Evolutionary conservation across 371 early-diverging fungal genomes (phyloP).

Genomic region (Syncephalis fuscata): DNA sequence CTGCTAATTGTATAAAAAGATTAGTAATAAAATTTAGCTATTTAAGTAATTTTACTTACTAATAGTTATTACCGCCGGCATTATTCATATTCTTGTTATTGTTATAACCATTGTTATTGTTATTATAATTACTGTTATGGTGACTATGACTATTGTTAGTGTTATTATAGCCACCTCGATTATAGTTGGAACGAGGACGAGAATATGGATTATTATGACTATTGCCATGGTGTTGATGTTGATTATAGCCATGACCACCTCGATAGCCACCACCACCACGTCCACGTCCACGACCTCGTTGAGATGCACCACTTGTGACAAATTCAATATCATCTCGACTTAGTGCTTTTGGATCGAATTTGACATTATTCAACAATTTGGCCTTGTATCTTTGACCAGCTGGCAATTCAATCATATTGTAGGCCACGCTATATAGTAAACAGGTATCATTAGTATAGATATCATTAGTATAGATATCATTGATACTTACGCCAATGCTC

Average conservation of each 20-base stretch:
- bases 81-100: no score
- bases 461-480: background rate
- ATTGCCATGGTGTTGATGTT: background rate
- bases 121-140: constrained; percentile 2
- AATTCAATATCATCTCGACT: constrained; percentile 29
- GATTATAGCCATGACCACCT: constrained; percentile 11
- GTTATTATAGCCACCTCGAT: constrained; percentile 3
- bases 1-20: no score
- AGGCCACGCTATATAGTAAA: constrained; percentile 23
- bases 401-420: constrained; percentile 21
- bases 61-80: no score
- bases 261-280: constrained; percentile 11
- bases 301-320: constrained; percentile 21
- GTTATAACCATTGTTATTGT: background rate
- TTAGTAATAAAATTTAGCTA: no score
- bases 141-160: constrained; percentile 1
- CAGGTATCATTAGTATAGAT: background rate
- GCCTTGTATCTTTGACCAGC: constrained; percentile 22
- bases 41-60: no score
- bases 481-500: constrained; percentile 21
- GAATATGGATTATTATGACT: constrained; percentile 5
- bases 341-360: constrained; percentile 19
- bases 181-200: constrained; percentile 6
- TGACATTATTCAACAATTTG: constrained; percentile 28
- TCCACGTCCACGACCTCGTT: constrained; percentile 13